phyloP scores from a whole-genome alignment of 345 rosid genomes.

The Turnera subulata region DNA sequence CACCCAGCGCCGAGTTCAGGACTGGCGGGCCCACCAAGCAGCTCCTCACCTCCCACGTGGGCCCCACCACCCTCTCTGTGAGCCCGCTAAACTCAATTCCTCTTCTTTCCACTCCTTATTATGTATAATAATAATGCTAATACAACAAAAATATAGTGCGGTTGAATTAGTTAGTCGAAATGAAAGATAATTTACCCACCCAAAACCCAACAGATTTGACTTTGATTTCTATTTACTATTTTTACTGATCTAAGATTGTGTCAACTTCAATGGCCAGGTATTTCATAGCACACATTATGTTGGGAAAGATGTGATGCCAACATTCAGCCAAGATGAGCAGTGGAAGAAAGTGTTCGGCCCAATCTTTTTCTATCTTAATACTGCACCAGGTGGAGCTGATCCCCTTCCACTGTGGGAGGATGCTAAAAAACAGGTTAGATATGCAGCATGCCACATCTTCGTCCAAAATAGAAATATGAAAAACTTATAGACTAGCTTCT shows the following conservation, averaged over 20 bases:
- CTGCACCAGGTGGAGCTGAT: neutral
- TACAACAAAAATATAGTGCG: too few relatives aligned
- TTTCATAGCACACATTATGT: conserved; percentile 27
- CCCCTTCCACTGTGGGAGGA: conserved; percentile 20
- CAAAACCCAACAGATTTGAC: too few relatives aligned
- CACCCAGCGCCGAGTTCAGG: conserved; percentile 21
- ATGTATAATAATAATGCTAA: neutral
- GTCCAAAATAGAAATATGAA: too few relatives aligned
- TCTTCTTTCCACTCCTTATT: neutral
- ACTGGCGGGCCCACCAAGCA: conserved; percentile 29
- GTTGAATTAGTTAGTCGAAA: too few relatives aligned
- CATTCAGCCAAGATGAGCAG: conserved; percentile 11
- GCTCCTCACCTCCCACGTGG: conserved; percentile 24
- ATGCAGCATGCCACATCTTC: neutral
- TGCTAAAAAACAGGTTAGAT: conserved; percentile 23
- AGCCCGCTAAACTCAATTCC: neutral
- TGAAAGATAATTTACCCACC: too few relatives aligned
- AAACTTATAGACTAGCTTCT: too few relatives aligned
- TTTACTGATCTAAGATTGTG: too few relatives aligned
- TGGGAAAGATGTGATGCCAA: conserved; percentile 17
- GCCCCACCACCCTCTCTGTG: conserved; percentile 24
- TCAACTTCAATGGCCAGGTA: conserved; percentile 19
- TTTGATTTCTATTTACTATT: too few relatives aligned
- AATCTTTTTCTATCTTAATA: conserved; percentile 18
- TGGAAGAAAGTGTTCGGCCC: conserved; percentile 35